A percentile compares a stretch with the other conserved stretches of the same genome.
These are phyloP conservation scores for Brassica incana DNA, from an alignment of 345 rosid species.

Conservation along the genomic window DNA sequence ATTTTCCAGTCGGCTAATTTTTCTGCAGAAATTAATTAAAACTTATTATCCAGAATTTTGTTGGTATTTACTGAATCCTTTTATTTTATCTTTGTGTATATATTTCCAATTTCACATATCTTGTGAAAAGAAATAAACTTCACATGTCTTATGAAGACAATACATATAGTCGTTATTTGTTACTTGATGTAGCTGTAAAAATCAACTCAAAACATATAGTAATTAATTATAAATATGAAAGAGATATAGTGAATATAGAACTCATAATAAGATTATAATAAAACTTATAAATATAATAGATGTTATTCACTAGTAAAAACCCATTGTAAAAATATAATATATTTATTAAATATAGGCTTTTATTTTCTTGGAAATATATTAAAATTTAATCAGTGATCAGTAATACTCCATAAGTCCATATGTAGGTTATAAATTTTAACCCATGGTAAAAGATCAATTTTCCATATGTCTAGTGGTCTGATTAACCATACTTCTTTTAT, in stretches of 20 bases:
- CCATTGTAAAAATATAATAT: background rate
- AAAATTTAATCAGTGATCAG: background rate
- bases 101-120: background rate
- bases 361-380: background rate
- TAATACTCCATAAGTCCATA: background rate
- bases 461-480: background rate
- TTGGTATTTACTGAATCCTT: background rate
- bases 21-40: background rate
- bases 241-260: background rate
- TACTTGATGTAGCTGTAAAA: background rate
- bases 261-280: background rate
- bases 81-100: background rate
- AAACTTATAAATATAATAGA: background rate
- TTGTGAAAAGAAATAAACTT: background rate
- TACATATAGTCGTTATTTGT: background rate
- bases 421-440: background rate
- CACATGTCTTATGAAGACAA: background rate
- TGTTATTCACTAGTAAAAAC: background rate
- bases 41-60: background rate
- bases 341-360: background rate
- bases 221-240: background rate
- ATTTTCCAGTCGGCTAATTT: background rate
- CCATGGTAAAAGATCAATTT: background rate
- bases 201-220: background rate
- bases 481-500: background rate